These are phyloP conservation scores for Phytophthora brassicae DNA, from an alignment of 352 stramenopile genomes.

Conservation along the genomic window DNA sequence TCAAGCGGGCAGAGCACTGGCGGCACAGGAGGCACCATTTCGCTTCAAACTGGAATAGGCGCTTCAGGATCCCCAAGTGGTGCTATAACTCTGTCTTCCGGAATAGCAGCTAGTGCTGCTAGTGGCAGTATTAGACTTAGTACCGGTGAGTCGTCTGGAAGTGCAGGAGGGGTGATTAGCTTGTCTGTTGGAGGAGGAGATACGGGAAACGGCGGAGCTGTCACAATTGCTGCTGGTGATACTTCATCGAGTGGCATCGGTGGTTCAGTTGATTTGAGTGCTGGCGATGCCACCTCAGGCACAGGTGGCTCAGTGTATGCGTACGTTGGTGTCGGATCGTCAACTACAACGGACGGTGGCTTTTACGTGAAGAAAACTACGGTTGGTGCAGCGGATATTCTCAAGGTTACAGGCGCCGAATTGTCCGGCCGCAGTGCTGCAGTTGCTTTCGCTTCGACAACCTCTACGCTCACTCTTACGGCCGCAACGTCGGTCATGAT, in stretches of 20 bases:
- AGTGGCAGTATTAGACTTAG: slow-evolving; percentile 40
- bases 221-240: slow-evolving; percentile 49
- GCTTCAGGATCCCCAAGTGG: slow-evolving; percentile 37
- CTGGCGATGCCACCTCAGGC: slow-evolving; percentile 37
- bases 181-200: slow-evolving; percentile 41
- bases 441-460: slow-evolving; percentile 45
- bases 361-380: slow-evolving; percentile 49
- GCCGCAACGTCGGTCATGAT: slow-evolving; percentile 45
- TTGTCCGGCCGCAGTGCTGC: slow-evolving; percentile 37
- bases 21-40: slow-evolving; percentile 26
- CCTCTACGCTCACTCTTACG: slow-evolving; percentile 44
- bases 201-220: slow-evolving; percentile 32
- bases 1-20: slow-evolving; percentile 39
- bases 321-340: slow-evolving; percentile 27
- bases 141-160: slow-evolving; percentile 33
- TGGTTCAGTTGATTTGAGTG: slow-evolving; percentile 43
- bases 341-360: slow-evolving; percentile 24
- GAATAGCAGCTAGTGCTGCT: slow-evolving; percentile 26
- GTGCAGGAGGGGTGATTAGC: slow-evolving; percentile 37
- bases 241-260: slow-evolving; percentile 32
- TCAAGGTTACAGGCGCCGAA: slow-evolving; percentile 38
- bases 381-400: slow-evolving; percentile 26
- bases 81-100: slow-evolving; percentile 39
- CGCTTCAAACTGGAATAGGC: slow-evolving; percentile 29
- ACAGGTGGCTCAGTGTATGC: slow-evolving; percentile 50